These are phyloP conservation scores for Chaetomiaceae sp. DNA, from an alignment of 2,329 filamentous ascomycete genomes.

Conservation along the genomic window DNA sequence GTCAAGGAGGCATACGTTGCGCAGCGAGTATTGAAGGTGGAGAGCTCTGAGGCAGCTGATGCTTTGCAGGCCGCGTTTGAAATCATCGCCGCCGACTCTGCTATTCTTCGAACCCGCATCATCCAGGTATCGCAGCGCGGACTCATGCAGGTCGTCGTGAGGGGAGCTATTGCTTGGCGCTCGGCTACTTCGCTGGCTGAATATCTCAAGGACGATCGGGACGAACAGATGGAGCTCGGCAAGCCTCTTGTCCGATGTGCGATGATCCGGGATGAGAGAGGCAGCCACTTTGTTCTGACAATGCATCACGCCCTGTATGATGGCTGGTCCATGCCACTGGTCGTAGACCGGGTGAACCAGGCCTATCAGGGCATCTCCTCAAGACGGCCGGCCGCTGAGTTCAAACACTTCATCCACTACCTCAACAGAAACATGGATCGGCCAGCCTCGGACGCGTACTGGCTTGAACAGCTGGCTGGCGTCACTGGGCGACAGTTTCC, in stretches of 20 bases:
- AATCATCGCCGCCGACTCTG: conserved; percentile 31
- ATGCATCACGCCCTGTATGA: conserved; percentile 53
- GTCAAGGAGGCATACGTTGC: conserved; percentile 47
- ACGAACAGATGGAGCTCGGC: conserved; percentile 32
- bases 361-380: conserved; percentile 34
- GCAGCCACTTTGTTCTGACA: conserved; percentile 43
- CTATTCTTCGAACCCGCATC: conserved; percentile 44
- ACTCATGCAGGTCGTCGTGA: conserved; percentile 42
- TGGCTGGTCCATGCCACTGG: conserved; percentile 48
- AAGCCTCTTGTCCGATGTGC: conserved; percentile 6
- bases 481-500: conserved; percentile 42
- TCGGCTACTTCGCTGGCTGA: conserved; percentile 30
- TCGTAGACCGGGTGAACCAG: conserved; percentile 36
- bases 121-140: conserved; percentile 36
- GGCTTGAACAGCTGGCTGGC: conserved; percentile 39
- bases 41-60: conserved; percentile 33
- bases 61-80: conserved; percentile 34
- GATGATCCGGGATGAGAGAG: conserved; percentile 29
- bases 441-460: conserved; percentile 37
- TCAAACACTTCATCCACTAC: conserved; percentile 40
- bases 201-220: conserved; percentile 35
- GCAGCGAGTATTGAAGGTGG: conserved; percentile 40
- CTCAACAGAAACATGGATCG: conserved; percentile 31
- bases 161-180: conserved; percentile 32
- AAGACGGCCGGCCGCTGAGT: conserved; percentile 31